Conservation (phyloP, 345 rosid genomes). For the Bretschneidera sinensis region DNA sequence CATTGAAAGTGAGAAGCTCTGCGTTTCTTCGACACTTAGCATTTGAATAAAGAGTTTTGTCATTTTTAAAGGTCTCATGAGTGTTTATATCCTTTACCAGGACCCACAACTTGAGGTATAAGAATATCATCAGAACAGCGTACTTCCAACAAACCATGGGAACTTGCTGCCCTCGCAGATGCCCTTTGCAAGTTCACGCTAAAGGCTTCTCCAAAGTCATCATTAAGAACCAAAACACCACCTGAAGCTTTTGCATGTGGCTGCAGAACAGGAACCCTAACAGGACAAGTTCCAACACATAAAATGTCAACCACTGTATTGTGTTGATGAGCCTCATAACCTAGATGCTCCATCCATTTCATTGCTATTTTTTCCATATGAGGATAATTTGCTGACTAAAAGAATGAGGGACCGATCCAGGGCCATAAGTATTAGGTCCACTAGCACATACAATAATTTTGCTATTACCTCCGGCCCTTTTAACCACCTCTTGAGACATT, state of each 20-base stretch:
- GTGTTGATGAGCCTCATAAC: constrained; percentile 47
- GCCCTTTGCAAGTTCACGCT: constrained; percentile 77
- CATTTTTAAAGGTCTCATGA: constrained; percentile 51
- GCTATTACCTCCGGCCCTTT: constrained; percentile 60
- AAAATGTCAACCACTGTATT: constrained; percentile 64
- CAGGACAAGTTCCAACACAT: constrained; percentile 80
- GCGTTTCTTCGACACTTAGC: constrained; percentile 71
- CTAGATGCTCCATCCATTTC: constrained; percentile 64
- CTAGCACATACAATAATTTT: constrained; percentile 67
- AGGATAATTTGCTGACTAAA: constrained; percentile 56
- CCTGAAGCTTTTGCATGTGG: constrained; percentile 76
- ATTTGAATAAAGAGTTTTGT: constrained; percentile 43
- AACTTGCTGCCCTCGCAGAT: constrained; percentile 54
- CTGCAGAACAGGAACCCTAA: constrained; percentile 59
- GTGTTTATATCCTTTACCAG: constrained; percentile 44
- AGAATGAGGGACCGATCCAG: constrained; percentile 68
- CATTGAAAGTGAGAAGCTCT: constrained; percentile 61
- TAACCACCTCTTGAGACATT: constrained; percentile 55
- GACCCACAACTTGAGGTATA: no score
- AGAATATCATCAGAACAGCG: constrained; percentile 71
- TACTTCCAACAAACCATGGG: constrained; percentile 60
- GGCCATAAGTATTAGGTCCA: constrained; percentile 70
- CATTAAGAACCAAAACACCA: constrained; percentile 68
- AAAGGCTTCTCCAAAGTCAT: constrained; percentile 81
- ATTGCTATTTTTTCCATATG: constrained; percentile 59